phyloP scores from a whole-genome alignment of 768 basidiomycete genomes.

The Suillus fuscotomentosus region DNA sequence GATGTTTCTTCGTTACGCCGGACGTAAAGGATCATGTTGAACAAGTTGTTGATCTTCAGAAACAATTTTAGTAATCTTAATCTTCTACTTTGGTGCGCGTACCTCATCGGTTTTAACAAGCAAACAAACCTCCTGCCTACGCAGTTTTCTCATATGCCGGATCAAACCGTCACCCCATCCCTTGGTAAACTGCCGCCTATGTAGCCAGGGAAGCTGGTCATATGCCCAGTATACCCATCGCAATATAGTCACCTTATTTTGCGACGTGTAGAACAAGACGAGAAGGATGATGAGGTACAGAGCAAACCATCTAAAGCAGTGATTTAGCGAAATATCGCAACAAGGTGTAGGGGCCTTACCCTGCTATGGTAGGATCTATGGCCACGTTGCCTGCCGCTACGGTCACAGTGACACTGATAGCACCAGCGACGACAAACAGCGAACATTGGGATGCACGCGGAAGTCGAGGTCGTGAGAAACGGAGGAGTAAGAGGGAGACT shows the following conservation, averaged over 20 bases:
- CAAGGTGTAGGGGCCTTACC: constrained; percentile 34
- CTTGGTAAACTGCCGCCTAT: constrained; percentile 35
- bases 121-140: constrained; percentile 56
- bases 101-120: constrained; percentile 69
- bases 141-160: constrained; percentile 42
- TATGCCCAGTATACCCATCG: constrained; percentile 60
- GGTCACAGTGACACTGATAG: constrained; percentile 39
- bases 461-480: constrained; percentile 64
- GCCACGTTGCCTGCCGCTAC: constrained; percentile 62
- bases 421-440: constrained; percentile 38
- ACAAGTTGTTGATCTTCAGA: constrained; percentile 59
- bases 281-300: constrained; percentile 58
- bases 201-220: constrained; percentile 55
- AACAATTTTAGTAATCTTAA: background rate
- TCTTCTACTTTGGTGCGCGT: constrained; percentile 6
- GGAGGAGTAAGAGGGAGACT: constrained; percentile 54
- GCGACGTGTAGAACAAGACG: constrained; percentile 44
- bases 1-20: constrained; percentile 68
- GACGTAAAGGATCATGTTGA: constrained; percentile 67
- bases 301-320: constrained; percentile 51
- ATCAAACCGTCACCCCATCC: constrained; percentile 46
- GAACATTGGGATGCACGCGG: constrained; percentile 41
- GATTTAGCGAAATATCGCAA: constrained; percentile 3
- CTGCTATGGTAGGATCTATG: constrained; percentile 52
- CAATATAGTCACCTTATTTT: constrained; percentile 54